These are phyloP conservation scores for Tephrocybe sp. DNA, from an alignment of 768 basidiomycete genomes.

Conservation along the genomic window DNA sequence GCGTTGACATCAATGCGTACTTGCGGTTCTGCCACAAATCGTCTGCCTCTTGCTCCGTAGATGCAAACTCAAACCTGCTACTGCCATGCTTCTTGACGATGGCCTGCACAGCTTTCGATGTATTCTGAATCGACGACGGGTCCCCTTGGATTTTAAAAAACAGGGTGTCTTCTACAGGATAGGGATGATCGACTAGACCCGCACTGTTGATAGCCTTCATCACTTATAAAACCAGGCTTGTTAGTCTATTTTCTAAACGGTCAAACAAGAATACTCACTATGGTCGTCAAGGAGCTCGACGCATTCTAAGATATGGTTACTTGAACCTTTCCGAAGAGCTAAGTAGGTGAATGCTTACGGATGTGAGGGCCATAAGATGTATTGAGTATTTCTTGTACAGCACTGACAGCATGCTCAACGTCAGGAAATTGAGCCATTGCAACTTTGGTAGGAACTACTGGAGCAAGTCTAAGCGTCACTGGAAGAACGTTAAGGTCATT, in stretches of 20 bases:
- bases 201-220: slow-evolving; percentile 75
- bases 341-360: slow-evolving; percentile 43
- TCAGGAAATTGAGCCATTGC: slow-evolving; percentile 87
- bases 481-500: not conserved
- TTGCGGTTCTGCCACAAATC: slow-evolving; percentile 86
- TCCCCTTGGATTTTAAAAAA: slow-evolving; percentile 94
- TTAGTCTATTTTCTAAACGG: not conserved
- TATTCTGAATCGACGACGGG: slow-evolving; percentile 50
- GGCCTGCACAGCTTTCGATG: slow-evolving; percentile 55
- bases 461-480: slow-evolving; percentile 85
- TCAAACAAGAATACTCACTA: slow-evolving; percentile 37
- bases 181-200: slow-evolving; percentile 58
- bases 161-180: slow-evolving; percentile 74
- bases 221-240: slow-evolving; percentile 39
- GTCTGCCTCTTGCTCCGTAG: slow-evolving; percentile 72
- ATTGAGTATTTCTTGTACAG: slow-evolving; percentile 80
- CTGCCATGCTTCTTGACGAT: slow-evolving; percentile 73
- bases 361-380: slow-evolving; percentile 69
- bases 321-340: not conserved
- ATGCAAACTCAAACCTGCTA: slow-evolving; percentile 68
- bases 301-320: slow-evolving; percentile 56
- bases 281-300: slow-evolving; percentile 83
- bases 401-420: slow-evolving; percentile 74
- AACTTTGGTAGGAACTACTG: slow-evolving; percentile 78
- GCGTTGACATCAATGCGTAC: slow-evolving; percentile 72